Evolutionary conservation across 2,329 filamentous ascomycete species (phyloP).

Genomic region (Pseudogymnoascus sp.): DNA sequence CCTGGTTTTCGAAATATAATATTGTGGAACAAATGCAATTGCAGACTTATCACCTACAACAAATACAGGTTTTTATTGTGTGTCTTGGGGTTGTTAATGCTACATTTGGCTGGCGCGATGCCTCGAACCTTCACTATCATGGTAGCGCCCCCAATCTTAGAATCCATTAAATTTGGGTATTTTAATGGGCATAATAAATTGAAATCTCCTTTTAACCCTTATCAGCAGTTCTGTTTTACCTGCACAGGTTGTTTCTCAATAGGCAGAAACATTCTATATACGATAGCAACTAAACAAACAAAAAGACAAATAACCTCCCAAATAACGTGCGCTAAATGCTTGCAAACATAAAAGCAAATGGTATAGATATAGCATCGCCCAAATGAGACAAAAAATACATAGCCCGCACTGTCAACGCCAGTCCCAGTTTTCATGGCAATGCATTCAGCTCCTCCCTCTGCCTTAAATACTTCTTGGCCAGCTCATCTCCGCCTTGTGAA

Average conservation of each 20-base stretch:
- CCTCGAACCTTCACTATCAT: background rate
- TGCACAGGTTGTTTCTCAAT: conserved; percentile 8
- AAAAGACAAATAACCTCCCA: conserved; percentile 3
- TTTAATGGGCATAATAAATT: conserved; percentile 6
- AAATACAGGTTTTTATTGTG: background rate
- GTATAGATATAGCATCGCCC: conserved; percentile 7
- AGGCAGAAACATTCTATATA: background rate
- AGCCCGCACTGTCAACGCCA: conserved; percentile 4
- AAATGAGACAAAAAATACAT: background rate
- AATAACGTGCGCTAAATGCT: conserved; percentile 10
- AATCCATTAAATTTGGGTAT: conserved; percentile 6
- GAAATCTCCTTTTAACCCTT: conserved; percentile 4
- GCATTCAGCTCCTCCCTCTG: conserved; percentile 41
- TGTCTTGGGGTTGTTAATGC: background rate
- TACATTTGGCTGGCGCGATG: background rate
- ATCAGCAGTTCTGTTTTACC: conserved; percentile 10
- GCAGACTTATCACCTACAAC: background rate
- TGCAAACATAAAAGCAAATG: conserved; percentile 8
- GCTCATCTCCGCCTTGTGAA: conserved; percentile 74
- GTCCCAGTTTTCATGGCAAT: conserved; percentile 20
- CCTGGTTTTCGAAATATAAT: background rate
- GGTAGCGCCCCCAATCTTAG: background rate
- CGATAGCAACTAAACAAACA: background rate
- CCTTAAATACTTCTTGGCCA: conserved; percentile 74
- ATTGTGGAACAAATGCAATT: background rate